Percentiles rank a stretch among this genome's conserved stretches.
These are phyloP conservation scores for Dactylis glomerata DNA, from an alignment of 176 grass and related monocot species.

Conservation along the genomic window DNA sequence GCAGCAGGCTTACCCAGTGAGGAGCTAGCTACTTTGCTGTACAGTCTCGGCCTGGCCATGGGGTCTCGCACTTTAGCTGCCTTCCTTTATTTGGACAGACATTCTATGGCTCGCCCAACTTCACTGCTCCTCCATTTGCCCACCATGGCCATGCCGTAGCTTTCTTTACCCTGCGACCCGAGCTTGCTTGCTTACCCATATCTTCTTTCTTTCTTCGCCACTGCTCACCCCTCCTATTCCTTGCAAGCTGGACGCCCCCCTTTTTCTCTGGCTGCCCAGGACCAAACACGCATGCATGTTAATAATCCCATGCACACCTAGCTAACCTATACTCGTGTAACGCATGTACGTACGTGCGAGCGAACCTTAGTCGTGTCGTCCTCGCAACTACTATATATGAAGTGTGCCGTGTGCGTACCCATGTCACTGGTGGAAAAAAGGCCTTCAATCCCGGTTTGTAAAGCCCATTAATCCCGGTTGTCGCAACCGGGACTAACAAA, in stretches of 20 bases:
- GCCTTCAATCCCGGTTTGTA: too few relatives aligned
- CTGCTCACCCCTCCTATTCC: background rate
- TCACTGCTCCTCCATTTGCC: conserved; percentile 32
- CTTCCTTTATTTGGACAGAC: conserved; percentile 67
- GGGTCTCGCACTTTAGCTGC: conserved; percentile 46
- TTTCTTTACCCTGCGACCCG: background rate
- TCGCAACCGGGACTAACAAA: too few relatives aligned
- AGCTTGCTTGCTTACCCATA: background rate
- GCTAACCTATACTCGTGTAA: conserved; percentile 3
- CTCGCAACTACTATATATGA: background rate
- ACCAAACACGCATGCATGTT: conserved; percentile 1
- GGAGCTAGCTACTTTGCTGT: background rate
- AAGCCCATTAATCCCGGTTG: too few relatives aligned
- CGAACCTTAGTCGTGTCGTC: background rate
- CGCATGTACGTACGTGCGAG: background rate
- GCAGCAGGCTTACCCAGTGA: too few relatives aligned
- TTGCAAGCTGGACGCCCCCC: background rate
- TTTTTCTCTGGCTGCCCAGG: background rate
- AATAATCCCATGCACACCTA: background rate
- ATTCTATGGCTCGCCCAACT: conserved; percentile 50
- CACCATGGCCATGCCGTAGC: background rate
- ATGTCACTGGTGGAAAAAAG: too few relatives aligned
- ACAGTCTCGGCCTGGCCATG: conserved; percentile 28
- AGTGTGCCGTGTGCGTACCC: background rate
- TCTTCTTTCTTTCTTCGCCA: background rate